Evolutionary conservation across 495 filamentous ascomycete genomes (phyloP).

Genomic region (Corynascus novoguineensis): DNA sequence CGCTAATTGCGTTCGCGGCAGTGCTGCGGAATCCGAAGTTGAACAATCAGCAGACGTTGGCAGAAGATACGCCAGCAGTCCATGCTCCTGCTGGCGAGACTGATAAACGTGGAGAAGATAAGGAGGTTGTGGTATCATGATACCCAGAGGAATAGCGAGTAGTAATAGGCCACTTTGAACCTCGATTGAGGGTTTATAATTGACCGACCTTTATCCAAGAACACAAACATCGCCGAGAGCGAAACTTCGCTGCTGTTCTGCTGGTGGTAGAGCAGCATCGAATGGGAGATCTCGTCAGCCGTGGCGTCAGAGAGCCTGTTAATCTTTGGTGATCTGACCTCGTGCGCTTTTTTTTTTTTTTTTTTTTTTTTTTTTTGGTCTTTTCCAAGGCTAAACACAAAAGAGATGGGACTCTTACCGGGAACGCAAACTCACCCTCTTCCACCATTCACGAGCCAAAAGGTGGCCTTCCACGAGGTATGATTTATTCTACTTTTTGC

Average conservation of each 20-base stretch:
- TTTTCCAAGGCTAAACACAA: too few relatives aligned
- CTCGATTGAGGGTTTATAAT: neutral
- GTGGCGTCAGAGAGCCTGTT: neutral
- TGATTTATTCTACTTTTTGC: too few relatives aligned
- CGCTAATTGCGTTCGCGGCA: conserved; percentile 41
- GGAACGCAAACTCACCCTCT: too few relatives aligned
- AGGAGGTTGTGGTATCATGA: neutral
- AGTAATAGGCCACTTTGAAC: neutral
- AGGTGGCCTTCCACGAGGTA: too few relatives aligned
- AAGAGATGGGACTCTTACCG: too few relatives aligned
- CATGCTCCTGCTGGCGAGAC: neutral
- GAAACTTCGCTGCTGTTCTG: neutral
- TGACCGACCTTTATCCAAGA: neutral
- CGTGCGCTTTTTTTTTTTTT: too few relatives aligned
- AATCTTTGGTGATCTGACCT: neutral
- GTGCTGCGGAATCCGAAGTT: conserved; percentile 41
- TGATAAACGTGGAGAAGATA: neutral
- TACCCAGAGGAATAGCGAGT: neutral
- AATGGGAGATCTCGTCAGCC: neutral
- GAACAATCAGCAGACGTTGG: conserved; percentile 44
- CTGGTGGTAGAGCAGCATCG: neutral
- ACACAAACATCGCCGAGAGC: neutral
- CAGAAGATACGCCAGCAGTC: conserved; percentile 15
- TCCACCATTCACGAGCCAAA: too few relatives aligned
- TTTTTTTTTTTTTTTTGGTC: too few relatives aligned